Base-by-base conservation (phyloP, 306 rosid genomes). In the Parietaria judaica region DNA sequence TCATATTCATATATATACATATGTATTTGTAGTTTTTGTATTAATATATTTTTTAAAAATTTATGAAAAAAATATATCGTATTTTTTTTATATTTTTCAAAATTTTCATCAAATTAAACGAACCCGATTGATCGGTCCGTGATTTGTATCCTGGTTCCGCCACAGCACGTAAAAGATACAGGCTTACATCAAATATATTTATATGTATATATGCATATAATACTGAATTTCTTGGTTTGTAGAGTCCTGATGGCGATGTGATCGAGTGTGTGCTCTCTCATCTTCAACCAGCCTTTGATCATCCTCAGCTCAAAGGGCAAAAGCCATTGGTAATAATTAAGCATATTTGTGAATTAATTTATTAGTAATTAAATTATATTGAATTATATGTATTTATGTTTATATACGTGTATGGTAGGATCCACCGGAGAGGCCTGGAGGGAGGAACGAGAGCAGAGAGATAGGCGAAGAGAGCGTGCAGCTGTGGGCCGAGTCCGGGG, bases 181-280 rank as follows among this genome's bases (percentile, higher is more conserved):
- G 2, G 31, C 31, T 23, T 23, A 23, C 31, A 23, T 2, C 31
- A 23, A 23, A 23, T 23, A 23, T 2, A 23, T 23, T 23, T 2
- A 23, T 23, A 23, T 23, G 31, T 23, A 23, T 23, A 23, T 23
- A 23, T 23, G 2, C 2, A 23, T 23, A 0, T 23, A 23, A 2
- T 23, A 0, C 2, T 23, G 8, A 46, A 7, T 71, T 73, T 72
- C 41, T n/a, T 66, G 59, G 60, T 63, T 74, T 31, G 71, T 61
- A 94, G 99, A 88, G 99, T 67, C 85, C 94, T 47, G 99, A 94
- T 78, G 99, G 99, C 14, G 99, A 94, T 83, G 65, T 86, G 58
- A 94, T 94, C 36, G 99, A 94, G 48, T 94, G 99, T 66, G 88
- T 94, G 66, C 54, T 70, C 16, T 70, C 94, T 72, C 87, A 88